phyloP scores from a whole-genome alignment of 2,329 filamentous ascomycete species.

The Pseudocercospora fuligena region DNA sequence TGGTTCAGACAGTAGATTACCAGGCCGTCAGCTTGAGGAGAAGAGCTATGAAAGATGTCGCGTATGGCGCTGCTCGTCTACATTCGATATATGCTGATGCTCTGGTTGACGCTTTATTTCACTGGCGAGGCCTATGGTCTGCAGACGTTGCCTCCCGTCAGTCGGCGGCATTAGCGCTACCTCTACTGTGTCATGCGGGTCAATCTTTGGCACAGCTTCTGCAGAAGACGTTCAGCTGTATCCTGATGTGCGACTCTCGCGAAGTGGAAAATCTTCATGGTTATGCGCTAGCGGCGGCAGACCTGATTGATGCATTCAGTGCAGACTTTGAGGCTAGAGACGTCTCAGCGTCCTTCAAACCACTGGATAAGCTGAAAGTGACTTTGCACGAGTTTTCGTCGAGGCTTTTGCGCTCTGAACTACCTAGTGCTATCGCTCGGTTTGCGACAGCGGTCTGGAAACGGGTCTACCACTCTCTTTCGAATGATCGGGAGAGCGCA shows the following conservation, averaged over 20 bases:
- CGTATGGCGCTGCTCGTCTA: constrained; percentile 69
- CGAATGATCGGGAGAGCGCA: neutral
- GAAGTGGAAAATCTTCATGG: constrained; percentile 32
- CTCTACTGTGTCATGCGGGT: constrained; percentile 54
- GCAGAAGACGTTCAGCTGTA: constrained; percentile 48
- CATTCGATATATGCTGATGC: constrained; percentile 68
- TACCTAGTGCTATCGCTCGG: constrained; percentile 32
- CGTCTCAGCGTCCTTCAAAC: neutral
- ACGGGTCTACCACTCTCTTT: constrained; percentile 1
- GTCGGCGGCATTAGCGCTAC: constrained; percentile 72
- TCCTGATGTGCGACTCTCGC: constrained; percentile 49
- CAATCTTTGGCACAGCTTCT: constrained; percentile 44
- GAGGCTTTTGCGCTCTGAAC: constrained; percentile 37
- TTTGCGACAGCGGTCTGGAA: constrained; percentile 32
- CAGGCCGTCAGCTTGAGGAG: constrained; percentile 88
- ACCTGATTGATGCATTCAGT: constrained; percentile 6
- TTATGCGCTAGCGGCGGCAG: constrained; percentile 21
- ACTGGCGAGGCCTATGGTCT: constrained; percentile 88
- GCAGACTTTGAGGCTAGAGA: neutral
- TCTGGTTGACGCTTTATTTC: constrained; percentile 71
- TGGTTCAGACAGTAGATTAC: constrained; percentile 92
- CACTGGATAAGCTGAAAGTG: constrained; percentile 10
- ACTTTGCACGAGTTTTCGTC: constrained; percentile 31
- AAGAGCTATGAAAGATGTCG: constrained; percentile 79
- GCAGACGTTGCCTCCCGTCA: constrained; percentile 74